A percentile compares a stretch with the other conserved stretches of the same genome.
These are phyloP conservation scores for Eragrostis tef DNA, from an alignment of 202 grass and related monocot species.

Conservation along the genomic window DNA sequence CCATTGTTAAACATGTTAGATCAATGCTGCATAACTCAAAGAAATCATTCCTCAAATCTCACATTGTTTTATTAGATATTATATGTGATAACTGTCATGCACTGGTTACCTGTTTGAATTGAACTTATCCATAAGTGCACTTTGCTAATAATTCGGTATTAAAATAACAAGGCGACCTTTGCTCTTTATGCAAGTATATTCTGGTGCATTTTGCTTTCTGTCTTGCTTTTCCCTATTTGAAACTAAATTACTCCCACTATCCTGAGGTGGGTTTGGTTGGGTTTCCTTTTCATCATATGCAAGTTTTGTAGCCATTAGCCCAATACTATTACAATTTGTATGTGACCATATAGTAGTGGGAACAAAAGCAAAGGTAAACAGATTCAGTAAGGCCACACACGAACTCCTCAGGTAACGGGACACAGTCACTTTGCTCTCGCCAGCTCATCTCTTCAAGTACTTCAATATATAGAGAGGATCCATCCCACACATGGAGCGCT, in stretches of 20 bases:
- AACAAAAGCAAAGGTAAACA: constrained; percentile 23
- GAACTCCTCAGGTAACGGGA: constrained; percentile 6
- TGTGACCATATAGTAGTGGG: constrained; percentile 13
- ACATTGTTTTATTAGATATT: not conserved
- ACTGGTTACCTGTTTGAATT: constrained; percentile 38
- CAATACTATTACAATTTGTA: constrained; percentile 22
- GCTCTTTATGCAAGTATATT: constrained; percentile 55
- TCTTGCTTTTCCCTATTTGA: constrained; percentile 43
- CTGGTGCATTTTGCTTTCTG: constrained; percentile 53
- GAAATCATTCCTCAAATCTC: not conserved
- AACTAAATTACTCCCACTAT: constrained; percentile 49
- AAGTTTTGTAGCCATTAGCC: constrained; percentile 31
- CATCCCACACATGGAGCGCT: not conserved
- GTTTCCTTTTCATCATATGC: constrained; percentile 29
- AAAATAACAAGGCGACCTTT: constrained; percentile 51
- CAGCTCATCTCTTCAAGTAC: not conserved
- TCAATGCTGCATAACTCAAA: not conserved
- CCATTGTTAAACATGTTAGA: not conserved
- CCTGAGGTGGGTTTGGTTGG: constrained; percentile 44
- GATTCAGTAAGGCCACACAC: constrained; percentile 39
- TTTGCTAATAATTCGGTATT: constrained; percentile 46
- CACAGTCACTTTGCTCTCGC: constrained; percentile 19
- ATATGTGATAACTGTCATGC: not conserved
- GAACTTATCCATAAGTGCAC: constrained; percentile 47
- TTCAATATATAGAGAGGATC: not conserved